phyloP scores from a whole-genome alignment of 2,329 filamentous ascomycete genomes.

The Sclerotinia subarctica region DNA sequence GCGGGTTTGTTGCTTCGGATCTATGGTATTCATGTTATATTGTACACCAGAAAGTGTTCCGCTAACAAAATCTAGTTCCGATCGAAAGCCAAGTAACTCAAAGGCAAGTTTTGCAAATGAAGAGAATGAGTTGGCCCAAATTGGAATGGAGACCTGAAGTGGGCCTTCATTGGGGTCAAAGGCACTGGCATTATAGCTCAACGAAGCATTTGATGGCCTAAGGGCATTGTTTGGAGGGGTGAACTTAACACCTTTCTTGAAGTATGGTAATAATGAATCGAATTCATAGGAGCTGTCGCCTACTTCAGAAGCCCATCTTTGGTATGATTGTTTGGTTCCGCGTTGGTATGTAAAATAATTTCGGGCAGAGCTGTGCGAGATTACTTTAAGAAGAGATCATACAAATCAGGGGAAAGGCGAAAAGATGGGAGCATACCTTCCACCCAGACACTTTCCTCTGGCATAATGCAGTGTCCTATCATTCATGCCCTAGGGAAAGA shows the following conservation, averaged over 20 bases:
- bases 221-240: conserved; percentile 30
- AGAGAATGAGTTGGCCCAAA: conserved; percentile 4
- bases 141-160: conserved; percentile 1
- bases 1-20: background rate
- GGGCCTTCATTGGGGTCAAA: background rate
- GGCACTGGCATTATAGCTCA: background rate
- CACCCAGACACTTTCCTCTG: conserved; percentile 40
- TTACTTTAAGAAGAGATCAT: background rate
- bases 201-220: background rate
- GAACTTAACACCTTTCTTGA: conserved; percentile 38
- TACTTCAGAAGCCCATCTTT: conserved; percentile 45
- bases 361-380: too few species aligned
- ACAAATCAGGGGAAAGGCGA: background rate
- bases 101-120: conserved; percentile 1
- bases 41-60: conserved; percentile 6
- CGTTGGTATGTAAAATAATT: background rate
- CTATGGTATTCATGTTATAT: conserved; percentile 7
- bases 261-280: conserved; percentile 46
- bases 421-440: conserved; percentile 26
- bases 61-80: background rate
- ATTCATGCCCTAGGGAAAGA: too few species aligned
- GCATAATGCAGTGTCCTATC: conserved; percentile 24
- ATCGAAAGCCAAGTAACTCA: background rate
- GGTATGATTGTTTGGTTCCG: conserved; percentile 29
- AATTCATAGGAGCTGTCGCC: conserved; percentile 47